These are phyloP conservation scores for Plasmodium chabaudi DNA, from an alignment of 169 alveolate genomes.

Conservation along the genomic window DNA sequence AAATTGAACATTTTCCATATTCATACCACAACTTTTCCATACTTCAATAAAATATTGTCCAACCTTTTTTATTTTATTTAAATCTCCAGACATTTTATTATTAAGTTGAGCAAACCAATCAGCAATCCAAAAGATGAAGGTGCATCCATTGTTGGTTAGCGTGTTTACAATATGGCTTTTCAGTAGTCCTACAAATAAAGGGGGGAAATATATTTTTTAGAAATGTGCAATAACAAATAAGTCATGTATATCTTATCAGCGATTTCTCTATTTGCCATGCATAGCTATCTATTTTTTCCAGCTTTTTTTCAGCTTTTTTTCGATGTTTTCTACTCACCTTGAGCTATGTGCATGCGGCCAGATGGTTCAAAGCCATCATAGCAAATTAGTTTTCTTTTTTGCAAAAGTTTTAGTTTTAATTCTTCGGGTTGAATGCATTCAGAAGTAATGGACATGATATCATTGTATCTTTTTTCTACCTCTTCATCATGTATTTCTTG, in stretches of 20 bases:
- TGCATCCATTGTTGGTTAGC: constrained; percentile 96
- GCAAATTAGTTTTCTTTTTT: constrained; percentile 84
- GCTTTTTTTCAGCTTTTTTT: no score
- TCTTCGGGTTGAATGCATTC: constrained; percentile 88
- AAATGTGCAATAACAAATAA: no score
- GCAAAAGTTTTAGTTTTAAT: constrained; percentile 29
- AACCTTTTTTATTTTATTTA: constrained; percentile 93
- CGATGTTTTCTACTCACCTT: constrained; percentile 88
- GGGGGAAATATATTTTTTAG: background rate
- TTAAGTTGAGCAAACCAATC: constrained; percentile 99
- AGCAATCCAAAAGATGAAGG: constrained; percentile 99
- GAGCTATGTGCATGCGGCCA: constrained; percentile 99
- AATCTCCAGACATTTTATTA: constrained; percentile 99
- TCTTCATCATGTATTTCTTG: constrained; percentile 19
- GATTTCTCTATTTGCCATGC: no score
- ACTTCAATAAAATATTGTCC: constrained; percentile 98
- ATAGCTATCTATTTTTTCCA: no score
- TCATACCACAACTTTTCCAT: constrained; percentile 99
- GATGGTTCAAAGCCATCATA: constrained; percentile 99
- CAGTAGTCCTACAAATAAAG: constrained; percentile 46
- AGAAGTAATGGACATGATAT: constrained; percentile 84
- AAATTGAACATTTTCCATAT: constrained; percentile 95
- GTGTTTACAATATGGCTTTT: constrained; percentile 94
- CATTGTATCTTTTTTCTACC: constrained; percentile 78
- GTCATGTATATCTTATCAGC: no score